A percentile compares a stretch with the other conserved stretches of the same genome.
These are phyloP conservation scores for Phytophthora kernoviae DNA, from an alignment of 352 stramenopile species.

Conservation along the genomic window DNA sequence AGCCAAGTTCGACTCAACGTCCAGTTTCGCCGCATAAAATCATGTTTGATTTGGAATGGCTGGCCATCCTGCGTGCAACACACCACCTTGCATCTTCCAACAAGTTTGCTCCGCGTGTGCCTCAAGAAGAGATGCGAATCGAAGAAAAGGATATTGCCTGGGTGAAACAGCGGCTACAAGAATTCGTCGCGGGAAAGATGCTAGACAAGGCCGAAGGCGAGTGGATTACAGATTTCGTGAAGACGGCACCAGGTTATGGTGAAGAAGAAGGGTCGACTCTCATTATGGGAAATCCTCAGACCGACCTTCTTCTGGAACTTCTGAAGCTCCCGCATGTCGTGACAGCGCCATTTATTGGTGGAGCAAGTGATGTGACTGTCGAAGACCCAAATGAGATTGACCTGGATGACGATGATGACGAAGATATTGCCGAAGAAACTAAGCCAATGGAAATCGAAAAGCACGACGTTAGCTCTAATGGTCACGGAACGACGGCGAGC, in stretches of 20 bases:
- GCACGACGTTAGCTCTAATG: slow-evolving; percentile 3
- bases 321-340: slow-evolving; percentile 94
- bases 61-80: slow-evolving; percentile 93
- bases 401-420: slow-evolving; percentile 28
- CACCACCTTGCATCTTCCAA: slow-evolving; percentile 85
- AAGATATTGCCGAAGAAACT: slow-evolving; percentile 2
- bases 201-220: slow-evolving; percentile 56
- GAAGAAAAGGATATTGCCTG: slow-evolving; percentile 79
- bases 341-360: slow-evolving; percentile 87
- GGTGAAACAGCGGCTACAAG: slow-evolving; percentile 55
- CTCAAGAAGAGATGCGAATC: slow-evolving; percentile 76
- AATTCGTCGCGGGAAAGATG: slow-evolving; percentile 59
- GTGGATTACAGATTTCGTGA: slow-evolving; percentile 82
- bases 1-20: neutral
- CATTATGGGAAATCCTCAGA: slow-evolving; percentile 93
- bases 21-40: slow-evolving; percentile 55
- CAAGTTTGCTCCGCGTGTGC: slow-evolving; percentile 68
- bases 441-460: slow-evolving; percentile 18
- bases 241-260: slow-evolving; percentile 69
- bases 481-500: slow-evolving; percentile 5
- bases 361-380: slow-evolving; percentile 12
- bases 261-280: slow-evolving; percentile 39
- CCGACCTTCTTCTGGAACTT: slow-evolving; percentile 91
- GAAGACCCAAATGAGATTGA: slow-evolving; percentile 68
- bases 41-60: slow-evolving; percentile 95